Evolutionary conservation across 169 alveolate genomes (phyloP).

Genomic region (Sarcocystis neurona): DNA sequence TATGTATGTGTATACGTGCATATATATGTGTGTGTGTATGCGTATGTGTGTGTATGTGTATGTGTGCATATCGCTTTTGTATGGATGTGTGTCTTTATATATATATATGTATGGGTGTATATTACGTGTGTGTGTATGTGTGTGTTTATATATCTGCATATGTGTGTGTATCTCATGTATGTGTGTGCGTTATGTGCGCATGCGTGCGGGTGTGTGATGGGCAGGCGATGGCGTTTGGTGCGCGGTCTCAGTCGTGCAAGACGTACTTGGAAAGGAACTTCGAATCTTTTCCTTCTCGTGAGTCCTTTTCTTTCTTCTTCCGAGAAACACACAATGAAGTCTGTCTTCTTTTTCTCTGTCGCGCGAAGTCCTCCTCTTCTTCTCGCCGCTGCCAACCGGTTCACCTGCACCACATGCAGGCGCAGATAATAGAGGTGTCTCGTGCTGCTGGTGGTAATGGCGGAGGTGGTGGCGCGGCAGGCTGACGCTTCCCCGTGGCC

Average conservation of each 20-base stretch:
- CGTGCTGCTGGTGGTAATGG: no score
- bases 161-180: no score
- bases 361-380: neutral
- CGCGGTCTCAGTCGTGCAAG: slow-evolving; percentile 96
- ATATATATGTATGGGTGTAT: neutral
- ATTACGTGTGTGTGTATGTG: neutral
- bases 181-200: no score
- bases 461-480: no score
- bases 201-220: no score
- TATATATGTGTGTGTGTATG: neutral
- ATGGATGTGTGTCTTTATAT: no score
- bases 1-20: neutral
- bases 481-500: no score
- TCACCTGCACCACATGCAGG: no score
- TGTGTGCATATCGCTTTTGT: no score
- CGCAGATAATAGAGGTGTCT: no score
- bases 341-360: neutral
- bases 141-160: no score
- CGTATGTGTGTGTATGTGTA: neutral
- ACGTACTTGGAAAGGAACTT: slow-evolving; percentile 95
- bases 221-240: slow-evolving; percentile 96
- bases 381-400: no score
- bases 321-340: neutral
- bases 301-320: slow-evolving; percentile 64
- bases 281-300: slow-evolving; percentile 82